Conservation (phyloP, 768 basidiomycete species). For the Tylopilus subfusipes region DNA sequence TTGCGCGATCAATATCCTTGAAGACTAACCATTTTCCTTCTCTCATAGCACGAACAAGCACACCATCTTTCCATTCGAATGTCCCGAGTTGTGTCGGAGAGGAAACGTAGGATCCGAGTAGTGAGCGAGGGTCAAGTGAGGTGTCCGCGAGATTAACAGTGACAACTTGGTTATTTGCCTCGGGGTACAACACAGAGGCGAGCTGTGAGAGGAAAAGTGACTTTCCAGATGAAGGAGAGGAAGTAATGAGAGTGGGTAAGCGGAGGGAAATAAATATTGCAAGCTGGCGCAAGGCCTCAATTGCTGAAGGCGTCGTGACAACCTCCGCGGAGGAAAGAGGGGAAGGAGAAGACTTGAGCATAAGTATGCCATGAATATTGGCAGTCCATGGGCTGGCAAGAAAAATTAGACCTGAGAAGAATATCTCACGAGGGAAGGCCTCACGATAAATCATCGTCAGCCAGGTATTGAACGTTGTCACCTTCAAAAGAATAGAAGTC, state of each 20-base stretch:
- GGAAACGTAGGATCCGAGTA: slow-evolving; percentile 91
- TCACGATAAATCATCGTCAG: slow-evolving; percentile 54
- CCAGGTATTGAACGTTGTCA: slow-evolving; percentile 35
- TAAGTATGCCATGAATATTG: slow-evolving; percentile 64
- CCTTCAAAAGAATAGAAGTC: slow-evolving; percentile 46
- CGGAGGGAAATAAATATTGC: slow-evolving; percentile 63
- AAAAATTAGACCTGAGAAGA: slow-evolving; percentile 10
- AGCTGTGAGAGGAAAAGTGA: slow-evolving; percentile 76
- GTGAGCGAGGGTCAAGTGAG: slow-evolving; percentile 87
- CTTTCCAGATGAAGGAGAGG: slow-evolving; percentile 87
- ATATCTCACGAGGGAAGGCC: slow-evolving; percentile 10
- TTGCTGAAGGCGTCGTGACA: slow-evolving; percentile 63
- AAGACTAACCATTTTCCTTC: slow-evolving; percentile 92
- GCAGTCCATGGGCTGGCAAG: slow-evolving; percentile 48
- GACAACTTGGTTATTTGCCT: slow-evolving; percentile 63
- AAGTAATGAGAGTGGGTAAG: slow-evolving; percentile 78
- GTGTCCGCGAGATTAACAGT: slow-evolving; percentile 92
- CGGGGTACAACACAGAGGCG: slow-evolving; percentile 60
- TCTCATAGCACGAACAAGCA: slow-evolving; percentile 82
- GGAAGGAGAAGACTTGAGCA: slow-evolving; percentile 48
- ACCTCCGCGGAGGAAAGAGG: slow-evolving; percentile 35
- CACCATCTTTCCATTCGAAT: slow-evolving; percentile 97
- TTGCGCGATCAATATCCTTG: slow-evolving; percentile 88
- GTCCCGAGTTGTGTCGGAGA: slow-evolving; percentile 78
- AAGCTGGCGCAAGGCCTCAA: slow-evolving; percentile 55